Evolutionary conservation across 371 early-diverging fungal species (phyloP).

Genomic region (Capillidium rhysosporum): DNA sequence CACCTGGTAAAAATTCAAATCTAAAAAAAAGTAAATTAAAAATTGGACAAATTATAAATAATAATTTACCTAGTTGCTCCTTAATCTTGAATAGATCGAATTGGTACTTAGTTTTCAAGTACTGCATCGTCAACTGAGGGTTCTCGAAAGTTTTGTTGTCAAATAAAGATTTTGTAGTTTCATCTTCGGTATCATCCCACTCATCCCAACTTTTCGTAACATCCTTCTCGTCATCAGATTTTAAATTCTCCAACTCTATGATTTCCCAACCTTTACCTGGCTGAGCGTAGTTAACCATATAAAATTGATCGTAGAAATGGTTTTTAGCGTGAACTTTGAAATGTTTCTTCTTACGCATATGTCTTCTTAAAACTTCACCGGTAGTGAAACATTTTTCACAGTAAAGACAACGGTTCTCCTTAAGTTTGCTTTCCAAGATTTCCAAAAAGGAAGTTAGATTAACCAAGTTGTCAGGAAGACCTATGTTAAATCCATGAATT

Average conservation of each 20-base stretch:
- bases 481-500: constrained; percentile 88
- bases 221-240: constrained; percentile 47
- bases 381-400: constrained; percentile 87
- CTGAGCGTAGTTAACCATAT: constrained; percentile 85
- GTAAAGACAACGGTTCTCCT: constrained; percentile 58
- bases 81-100: constrained; percentile 52
- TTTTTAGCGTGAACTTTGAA: constrained; percentile 83
- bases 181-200: constrained; percentile 52
- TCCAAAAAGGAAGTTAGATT: constrained; percentile 67
- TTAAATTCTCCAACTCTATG: constrained; percentile 55
- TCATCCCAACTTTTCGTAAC: constrained; percentile 45
- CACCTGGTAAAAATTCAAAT: constrained; percentile 63
- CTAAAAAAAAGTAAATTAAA: constrained; percentile 10
- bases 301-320: constrained; percentile 81
- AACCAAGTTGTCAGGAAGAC: constrained; percentile 80
- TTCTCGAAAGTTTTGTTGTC: constrained; percentile 37
- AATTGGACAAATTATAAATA: background rate
- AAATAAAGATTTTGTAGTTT: constrained; percentile 52
- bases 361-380: constrained; percentile 72
- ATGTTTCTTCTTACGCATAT: constrained; percentile 98
- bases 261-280: constrained; percentile 84
- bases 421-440: constrained; percentile 53
- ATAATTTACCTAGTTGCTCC: constrained; percentile 17
- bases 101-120: constrained; percentile 46
- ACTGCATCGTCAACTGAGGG: constrained; percentile 39